Base-by-base conservation (phyloP, 441 rosid species). In the Gossypium davidsonii region DNA sequence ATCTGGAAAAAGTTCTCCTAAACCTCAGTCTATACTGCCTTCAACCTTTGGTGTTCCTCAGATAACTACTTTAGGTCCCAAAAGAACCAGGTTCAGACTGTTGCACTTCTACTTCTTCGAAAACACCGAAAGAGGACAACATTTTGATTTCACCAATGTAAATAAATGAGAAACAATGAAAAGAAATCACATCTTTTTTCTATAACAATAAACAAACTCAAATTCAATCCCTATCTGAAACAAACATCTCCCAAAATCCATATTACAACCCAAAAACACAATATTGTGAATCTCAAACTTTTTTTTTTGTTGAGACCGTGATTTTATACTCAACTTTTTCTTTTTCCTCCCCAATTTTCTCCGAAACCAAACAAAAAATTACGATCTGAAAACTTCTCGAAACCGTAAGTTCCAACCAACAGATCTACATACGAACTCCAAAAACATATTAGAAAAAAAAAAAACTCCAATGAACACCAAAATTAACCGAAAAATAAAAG, bases 361-460 rank as follows among this genome's bases (percentile, higher is more conserved):
- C 46, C n/a, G 34, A 31, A 80, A 62, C 66, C 75, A 80, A 76
- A 76, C 67, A 74, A 72, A 70, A 18, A 18, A 12, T 37, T 31
- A 77, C 60, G 76, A 76, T 80, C 82, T 58, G 73, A 76, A 55
- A 31, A 57, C 62, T 10, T 46, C 71, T 58, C 23, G 81, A 74
- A 58, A 64, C 55, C 20, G 63, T 61, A 53, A 56, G 46, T 42
- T 42, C 63, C 15, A 28, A 31, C 71, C 67, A 68, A 71, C 83
- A 84, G 87, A 86, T 86, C 89, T 81, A 76, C 73, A 20, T 21
- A 48, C 46, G 67, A 57, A 49, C 26, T 53, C 26, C 21, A 21
- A 57, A 51, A 56, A 8, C 34, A 28, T 28, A 28, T 28, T 4
- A 28, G 34, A 4, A 3, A 26, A 26, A 26, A 46, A 57, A 53